Evolutionary conservation across 352 stramenopile species (phyloP).

Genomic region (Pythium apleroticum): DNA sequence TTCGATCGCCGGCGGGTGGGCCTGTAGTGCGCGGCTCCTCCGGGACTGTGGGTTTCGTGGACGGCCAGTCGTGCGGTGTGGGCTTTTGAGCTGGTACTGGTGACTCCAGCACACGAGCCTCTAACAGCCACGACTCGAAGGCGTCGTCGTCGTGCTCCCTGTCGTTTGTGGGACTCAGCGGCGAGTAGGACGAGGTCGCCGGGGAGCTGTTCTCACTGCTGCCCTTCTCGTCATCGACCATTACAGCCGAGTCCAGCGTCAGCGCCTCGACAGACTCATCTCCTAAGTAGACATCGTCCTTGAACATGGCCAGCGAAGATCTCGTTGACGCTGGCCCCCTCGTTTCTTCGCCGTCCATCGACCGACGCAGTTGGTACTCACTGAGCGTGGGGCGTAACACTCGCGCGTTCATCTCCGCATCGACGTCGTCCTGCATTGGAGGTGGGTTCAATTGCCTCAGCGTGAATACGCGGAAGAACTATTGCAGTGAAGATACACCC

Average conservation of each 20-base stretch:
- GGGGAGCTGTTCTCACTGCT: conserved; percentile 2
- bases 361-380: background rate
- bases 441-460: background rate
- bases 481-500: background rate
- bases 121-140: conserved; percentile 24
- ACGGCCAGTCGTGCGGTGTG: background rate
- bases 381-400: background rate
- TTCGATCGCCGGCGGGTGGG: background rate
- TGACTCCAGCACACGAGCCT: conserved; percentile 12
- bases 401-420: background rate
- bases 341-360: background rate
- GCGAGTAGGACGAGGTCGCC: conserved; percentile 21
- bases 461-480: background rate
- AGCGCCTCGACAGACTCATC: background rate
- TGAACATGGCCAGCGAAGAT: background rate
- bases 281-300: background rate
- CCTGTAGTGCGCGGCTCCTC: background rate
- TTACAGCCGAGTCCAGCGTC: conserved; percentile 5
- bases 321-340: background rate
- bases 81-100: background rate
- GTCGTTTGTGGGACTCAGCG: conserved; percentile 14
- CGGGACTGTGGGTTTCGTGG: background rate
- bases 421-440: conserved; percentile 4
- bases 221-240: background rate
- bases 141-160: conserved; percentile 14